Evolutionary conservation across 257 asterid genomes (phyloP), one percentile per base, ranked within the genome.

Genomic region (Nicotiana benthamiana): DNA sequence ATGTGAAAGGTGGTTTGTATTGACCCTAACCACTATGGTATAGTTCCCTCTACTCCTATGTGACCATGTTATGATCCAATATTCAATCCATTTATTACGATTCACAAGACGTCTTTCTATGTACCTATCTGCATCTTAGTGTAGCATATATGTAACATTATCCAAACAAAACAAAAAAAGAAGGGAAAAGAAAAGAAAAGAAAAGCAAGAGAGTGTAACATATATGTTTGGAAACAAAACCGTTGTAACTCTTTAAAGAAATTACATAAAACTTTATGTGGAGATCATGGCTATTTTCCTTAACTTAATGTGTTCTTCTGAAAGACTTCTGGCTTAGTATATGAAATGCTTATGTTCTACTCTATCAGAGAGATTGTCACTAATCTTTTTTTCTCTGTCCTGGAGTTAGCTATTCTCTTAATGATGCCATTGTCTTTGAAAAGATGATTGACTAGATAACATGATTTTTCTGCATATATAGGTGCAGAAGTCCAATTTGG

Each of bases 401-500:
- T 24, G 20, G 60, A 72, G 78, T 46, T 34, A 46, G 60, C 78
- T 72, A 13, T 72, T 46, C 60, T 46, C 57, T 13, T 46, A 22
- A 72, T 72, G 78, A 72, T 46, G 34, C 8, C 3, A 46, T 6
- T 6, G 22, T 24, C 36, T 20, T 68, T 68, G 34, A 68, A 68
- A 40, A 20, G 57, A 68, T 68, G 57, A 68, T 68, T 68, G 34
- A 68, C 57, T 40, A 40, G 34, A 68, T 10, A 43, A 16, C 1
- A 1, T 40, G 3, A 20, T 46, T 22, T 72, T 72, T 72, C 40
- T 46, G 78, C 48, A 72, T 48, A 22, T 76, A 65, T 81, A 96
- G 99, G 96, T 92, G 20, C 97, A 96, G 91, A 96, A 96, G 83
- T 89, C 97, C 82, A 92, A 90, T 83, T 82, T 96, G 93, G 99